Evolutionary conservation across 257 asterid genomes (phyloP).

Genomic region (Solanum acaule): DNA sequence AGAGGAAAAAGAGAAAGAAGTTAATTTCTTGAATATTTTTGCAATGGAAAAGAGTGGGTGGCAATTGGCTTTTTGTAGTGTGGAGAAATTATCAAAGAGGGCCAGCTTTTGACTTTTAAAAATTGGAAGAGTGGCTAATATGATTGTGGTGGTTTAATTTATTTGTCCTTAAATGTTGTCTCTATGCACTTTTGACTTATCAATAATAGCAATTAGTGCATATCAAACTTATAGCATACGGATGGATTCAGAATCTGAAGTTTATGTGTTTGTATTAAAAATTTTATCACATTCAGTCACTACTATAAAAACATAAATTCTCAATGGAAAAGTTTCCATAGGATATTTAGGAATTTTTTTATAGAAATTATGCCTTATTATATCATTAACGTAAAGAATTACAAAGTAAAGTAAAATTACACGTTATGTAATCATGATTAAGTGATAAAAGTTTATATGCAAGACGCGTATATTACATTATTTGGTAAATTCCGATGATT

Average conservation of each 20-base stretch:
- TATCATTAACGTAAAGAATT: too few species aligned
- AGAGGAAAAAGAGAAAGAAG: not conserved
- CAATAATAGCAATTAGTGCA: not conserved
- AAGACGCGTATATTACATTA: too few species aligned
- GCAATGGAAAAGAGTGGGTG: constrained; percentile 11
- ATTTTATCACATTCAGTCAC: fast-evolving
- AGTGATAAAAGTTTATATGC: too few species aligned
- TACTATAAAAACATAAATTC: too few species aligned
- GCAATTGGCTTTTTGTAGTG: constrained; percentile 27
- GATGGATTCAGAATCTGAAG: not conserved
- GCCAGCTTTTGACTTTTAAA: constrained; percentile 12
- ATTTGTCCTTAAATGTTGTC: not conserved
- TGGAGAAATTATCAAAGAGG: constrained; percentile 2
- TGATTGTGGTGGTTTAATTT: not conserved
- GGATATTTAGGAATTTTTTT: too few species aligned
- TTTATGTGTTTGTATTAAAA: not conserved
- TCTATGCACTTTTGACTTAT: not conserved
- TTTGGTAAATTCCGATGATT: too few species aligned
- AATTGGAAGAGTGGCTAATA: not conserved
- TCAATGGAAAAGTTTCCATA: too few species aligned
- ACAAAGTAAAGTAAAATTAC: too few species aligned
- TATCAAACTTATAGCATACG: not conserved
- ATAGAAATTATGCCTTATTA: too few species aligned
- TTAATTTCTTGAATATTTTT: constrained; percentile 6
- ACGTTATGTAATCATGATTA: too few species aligned